Percentiles rank a stretch among this genome's conserved stretches.
These are phyloP conservation scores for Didymella pinodella DNA, from an alignment of 2,329 filamentous ascomycete genomes.

Conservation along the genomic window DNA sequence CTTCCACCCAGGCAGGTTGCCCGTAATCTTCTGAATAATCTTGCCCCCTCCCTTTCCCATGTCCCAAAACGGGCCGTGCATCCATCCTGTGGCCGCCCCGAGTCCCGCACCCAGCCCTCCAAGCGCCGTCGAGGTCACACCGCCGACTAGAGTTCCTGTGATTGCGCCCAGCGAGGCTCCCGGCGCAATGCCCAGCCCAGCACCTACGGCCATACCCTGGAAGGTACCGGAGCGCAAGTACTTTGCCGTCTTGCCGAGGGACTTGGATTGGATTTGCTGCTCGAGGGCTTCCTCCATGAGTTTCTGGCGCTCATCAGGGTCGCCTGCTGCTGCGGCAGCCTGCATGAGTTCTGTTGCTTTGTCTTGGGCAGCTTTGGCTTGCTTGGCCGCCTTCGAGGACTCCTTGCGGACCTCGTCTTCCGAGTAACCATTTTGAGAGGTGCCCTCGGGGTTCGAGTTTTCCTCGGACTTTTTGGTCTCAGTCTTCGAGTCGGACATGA, in stretches of 20 bases:
- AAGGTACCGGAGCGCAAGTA: constrained; percentile 36
- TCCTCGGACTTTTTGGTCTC: background rate
- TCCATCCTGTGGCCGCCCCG: constrained; percentile 29
- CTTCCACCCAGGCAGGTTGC: constrained; percentile 27
- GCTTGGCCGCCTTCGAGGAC: constrained; percentile 30
- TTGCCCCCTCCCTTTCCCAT: constrained; percentile 28
- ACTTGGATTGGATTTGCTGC: constrained; percentile 33
- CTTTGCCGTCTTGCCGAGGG: constrained; percentile 37
- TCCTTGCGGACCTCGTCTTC: constrained; percentile 32
- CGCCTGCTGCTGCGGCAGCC: constrained; percentile 28
- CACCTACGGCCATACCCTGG: constrained; percentile 35
- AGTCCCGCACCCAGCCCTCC: constrained; percentile 31
- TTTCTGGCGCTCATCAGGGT: constrained; percentile 31
- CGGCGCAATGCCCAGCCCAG: constrained; percentile 33
- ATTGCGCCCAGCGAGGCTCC: constrained; percentile 32
- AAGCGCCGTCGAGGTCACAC: constrained; percentile 30
- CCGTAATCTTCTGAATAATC: constrained; percentile 28
- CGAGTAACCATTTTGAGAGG: constrained; percentile 20
- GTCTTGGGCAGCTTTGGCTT: constrained; percentile 28
- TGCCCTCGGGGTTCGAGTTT: background rate
- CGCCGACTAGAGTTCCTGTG: constrained; percentile 33
- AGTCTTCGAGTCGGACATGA: constrained; percentile 3
- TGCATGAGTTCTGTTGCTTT: constrained; percentile 32
- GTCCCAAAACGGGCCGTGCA: constrained; percentile 27
- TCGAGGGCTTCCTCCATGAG: constrained; percentile 35